phyloP scores from a whole-genome alignment of 805 yeast genomes.

The Brettanomyces nanus region DNA sequence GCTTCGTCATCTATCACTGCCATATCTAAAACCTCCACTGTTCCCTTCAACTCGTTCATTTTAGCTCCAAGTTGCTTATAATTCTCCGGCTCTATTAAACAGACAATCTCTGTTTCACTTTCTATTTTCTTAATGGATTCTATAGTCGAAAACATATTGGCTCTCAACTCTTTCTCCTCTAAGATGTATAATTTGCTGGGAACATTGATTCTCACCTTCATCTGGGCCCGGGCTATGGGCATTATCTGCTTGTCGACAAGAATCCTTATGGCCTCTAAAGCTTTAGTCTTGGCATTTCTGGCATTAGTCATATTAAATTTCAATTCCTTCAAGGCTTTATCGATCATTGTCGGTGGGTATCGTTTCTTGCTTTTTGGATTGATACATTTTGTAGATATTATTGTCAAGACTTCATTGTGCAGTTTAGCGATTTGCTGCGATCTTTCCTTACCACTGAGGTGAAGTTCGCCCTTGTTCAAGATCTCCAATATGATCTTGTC shows the following conservation, averaged over 20 bases:
- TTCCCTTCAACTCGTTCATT: conserved; percentile 33
- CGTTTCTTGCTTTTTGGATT: conserved; percentile 86
- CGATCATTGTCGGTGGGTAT: conserved; percentile 91
- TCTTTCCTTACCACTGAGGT: conserved; percentile 88
- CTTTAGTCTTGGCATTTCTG: conserved; percentile 66
- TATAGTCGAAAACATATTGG: conserved; percentile 8
- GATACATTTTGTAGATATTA: conserved; percentile 82
- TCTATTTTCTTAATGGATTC: conserved; percentile 8
- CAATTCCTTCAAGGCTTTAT: conserved; percentile 69
- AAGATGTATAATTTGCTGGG: conserved; percentile 43
- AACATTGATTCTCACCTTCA: conserved; percentile 70
- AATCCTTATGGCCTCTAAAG: conserved; percentile 80
- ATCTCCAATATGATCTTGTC: conserved; percentile 76
- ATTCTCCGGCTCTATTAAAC: conserved; percentile 17
- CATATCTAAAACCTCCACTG: conserved; percentile 34
- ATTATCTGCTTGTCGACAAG: conserved; percentile 72
- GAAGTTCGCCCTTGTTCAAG: conserved; percentile 86
- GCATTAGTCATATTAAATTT: conserved; percentile 69
- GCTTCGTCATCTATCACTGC: conserved; percentile 19
- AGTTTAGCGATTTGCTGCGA: conserved; percentile 51
- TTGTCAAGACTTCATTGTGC: conserved; percentile 67
- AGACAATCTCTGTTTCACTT: conserved; percentile 9
- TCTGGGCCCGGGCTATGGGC: conserved; percentile 90
- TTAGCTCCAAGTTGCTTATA: conserved; percentile 30
- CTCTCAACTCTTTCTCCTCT: conserved; percentile 20